These are phyloP conservation scores for Neohortaea acidophila DNA, from an alignment of 495 filamentous ascomycete species.

Conservation along the genomic window DNA sequence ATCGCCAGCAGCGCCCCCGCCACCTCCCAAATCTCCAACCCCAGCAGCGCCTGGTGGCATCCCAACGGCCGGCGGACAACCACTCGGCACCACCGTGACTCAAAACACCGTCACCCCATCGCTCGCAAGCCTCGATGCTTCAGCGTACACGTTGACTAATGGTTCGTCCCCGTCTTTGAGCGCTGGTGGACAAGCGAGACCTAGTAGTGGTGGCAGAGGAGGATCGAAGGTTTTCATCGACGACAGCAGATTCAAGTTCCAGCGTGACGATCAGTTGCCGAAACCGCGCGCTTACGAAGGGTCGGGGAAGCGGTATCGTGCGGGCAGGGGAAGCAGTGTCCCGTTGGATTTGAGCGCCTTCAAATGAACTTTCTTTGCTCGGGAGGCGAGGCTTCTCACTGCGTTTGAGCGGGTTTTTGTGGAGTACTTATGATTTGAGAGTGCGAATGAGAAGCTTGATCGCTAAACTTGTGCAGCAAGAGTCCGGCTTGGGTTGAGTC, in stretches of 20 bases:
- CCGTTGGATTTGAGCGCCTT: slow-evolving; percentile 61
- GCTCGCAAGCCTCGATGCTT: slow-evolving; percentile 11
- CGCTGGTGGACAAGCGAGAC: background rate
- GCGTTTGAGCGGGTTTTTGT: no score
- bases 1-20: slow-evolving; percentile 19
- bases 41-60: slow-evolving; percentile 2
- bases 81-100: slow-evolving; percentile 1
- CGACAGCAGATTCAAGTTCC: slow-evolving; percentile 76
- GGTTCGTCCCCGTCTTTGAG: background rate
- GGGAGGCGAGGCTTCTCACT: no score
- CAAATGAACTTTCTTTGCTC: slow-evolving; percentile 21
- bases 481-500: no score
- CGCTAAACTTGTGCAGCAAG: no score
- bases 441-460: no score
- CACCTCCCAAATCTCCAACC: slow-evolving; percentile 4
- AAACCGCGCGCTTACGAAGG: slow-evolving; percentile 69
- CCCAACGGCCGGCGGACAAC: slow-evolving; percentile 10
- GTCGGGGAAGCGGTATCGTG: slow-evolving; percentile 61
- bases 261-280: slow-evolving; percentile 63
- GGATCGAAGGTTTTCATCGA: slow-evolving; percentile 44
- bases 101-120: slow-evolving; percentile 14
- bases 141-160: slow-evolving; percentile 13
- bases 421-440: no score
- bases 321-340: slow-evolving; percentile 84
- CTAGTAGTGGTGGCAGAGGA: slow-evolving; percentile 17